Conservation (phyloP, 208 protist species). For the Kentomonas sorsogonicus region DNA sequence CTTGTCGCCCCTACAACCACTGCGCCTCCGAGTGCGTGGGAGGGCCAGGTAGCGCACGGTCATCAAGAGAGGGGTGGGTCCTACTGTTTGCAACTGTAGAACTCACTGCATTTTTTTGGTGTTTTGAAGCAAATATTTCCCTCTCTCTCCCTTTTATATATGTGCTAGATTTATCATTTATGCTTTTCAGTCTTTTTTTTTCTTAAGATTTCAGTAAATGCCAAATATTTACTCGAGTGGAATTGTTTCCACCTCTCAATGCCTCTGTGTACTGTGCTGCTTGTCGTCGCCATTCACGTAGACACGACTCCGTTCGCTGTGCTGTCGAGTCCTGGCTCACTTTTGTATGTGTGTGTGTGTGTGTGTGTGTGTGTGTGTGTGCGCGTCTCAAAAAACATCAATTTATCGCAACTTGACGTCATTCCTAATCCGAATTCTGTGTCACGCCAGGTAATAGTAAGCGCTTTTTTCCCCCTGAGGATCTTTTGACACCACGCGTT, state of each 20-base stretch:
- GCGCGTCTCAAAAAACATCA: no score
- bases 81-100: conserved; percentile 12
- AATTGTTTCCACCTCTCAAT: conserved; percentile 3
- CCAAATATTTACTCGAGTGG: no score
- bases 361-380: no score
- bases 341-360: no score
- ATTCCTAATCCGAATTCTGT: no score
- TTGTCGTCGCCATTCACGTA: no score
- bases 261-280: no score
- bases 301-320: no score
- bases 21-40: no score
- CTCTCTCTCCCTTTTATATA: background rate
- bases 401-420: no score
- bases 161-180: background rate
- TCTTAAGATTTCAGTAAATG: conserved; percentile 2
- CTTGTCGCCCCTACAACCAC: no score
- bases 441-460: background rate
- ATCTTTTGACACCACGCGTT: background rate
- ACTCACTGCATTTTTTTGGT: conserved; percentile 14
- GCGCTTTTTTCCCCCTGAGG: background rate
- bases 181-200: conserved; percentile 5
- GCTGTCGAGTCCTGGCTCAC: no score
- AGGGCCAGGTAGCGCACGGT: conserved; percentile 43
- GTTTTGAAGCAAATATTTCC: conserved; percentile 2
- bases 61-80: conserved; percentile 37